Evolutionary conservation across 495 filamentous ascomycete genomes (phyloP).

Genomic region (Podospora sp.): DNA sequence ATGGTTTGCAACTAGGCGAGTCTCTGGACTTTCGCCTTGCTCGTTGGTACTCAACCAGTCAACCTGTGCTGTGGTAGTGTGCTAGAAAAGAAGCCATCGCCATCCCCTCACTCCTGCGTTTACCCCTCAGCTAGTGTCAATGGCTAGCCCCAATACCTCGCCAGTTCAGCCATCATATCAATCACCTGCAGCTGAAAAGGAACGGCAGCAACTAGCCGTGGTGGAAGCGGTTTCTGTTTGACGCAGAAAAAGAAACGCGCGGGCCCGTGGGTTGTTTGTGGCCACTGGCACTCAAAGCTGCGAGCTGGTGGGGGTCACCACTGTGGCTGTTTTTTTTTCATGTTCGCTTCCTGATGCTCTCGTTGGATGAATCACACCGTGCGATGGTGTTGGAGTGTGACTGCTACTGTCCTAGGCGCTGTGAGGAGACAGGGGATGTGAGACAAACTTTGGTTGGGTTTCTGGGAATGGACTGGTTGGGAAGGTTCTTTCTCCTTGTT

Average conservation of each 20-base stretch:
- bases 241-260: not conserved
- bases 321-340: not conserved
- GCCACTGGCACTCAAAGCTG: not conserved
- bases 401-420: not conserved
- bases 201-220: not conserved
- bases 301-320: not conserved
- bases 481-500: not conserved
- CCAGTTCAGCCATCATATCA: not conserved
- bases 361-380: not conserved
- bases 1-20: too few relatives aligned
- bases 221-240: not conserved
- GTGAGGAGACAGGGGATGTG: not conserved
- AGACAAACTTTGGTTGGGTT: not conserved
- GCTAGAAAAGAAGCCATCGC: too few relatives aligned
- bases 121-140: not conserved
- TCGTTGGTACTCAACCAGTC: too few relatives aligned
- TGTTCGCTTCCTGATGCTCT: not conserved
- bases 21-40: too few relatives aligned
- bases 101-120: not conserved
- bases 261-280: not conserved
- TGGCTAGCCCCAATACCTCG: not conserved
- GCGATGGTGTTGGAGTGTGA: not conserved
- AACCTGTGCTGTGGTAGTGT: too few relatives aligned
- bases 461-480: not conserved
- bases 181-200: conserved; percentile 1